Evolutionary conservation across 495 filamentous ascomycete genomes (phyloP).

Genomic region (Daldinia vernicosa): DNA sequence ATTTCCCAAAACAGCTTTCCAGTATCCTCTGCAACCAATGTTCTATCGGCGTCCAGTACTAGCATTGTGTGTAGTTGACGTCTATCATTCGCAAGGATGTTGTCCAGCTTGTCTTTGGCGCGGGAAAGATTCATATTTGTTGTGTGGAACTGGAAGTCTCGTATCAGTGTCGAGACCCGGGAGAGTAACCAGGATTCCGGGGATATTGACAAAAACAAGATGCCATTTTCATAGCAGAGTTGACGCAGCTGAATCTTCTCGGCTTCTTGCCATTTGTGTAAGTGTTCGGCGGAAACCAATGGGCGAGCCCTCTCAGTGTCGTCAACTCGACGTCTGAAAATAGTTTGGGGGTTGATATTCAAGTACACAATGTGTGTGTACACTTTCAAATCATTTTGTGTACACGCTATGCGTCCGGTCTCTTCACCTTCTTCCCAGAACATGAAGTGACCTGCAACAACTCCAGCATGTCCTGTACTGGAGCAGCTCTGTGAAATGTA

Average conservation of each 20-base stretch:
- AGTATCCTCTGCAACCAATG: slow-evolving; percentile 64
- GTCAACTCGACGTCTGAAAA: slow-evolving; percentile 48
- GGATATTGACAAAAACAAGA: slow-evolving; percentile 56
- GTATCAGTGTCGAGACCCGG: neutral
- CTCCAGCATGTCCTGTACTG: slow-evolving; percentile 48
- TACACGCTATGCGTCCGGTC: slow-evolving; percentile 50
- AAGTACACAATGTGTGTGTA: slow-evolving; percentile 73
- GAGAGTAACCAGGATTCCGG: neutral
- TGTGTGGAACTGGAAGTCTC: neutral
- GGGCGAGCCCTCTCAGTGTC: slow-evolving; percentile 56
- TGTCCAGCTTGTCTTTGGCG: neutral
- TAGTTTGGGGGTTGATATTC: slow-evolving; percentile 50
- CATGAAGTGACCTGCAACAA: slow-evolving; percentile 70
- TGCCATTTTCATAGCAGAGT: slow-evolving; percentile 58
- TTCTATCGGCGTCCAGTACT: slow-evolving; percentile 68
- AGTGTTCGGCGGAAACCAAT: slow-evolving; percentile 48
- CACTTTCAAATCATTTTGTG: slow-evolving; percentile 56
- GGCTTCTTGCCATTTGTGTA: slow-evolving; percentile 61
- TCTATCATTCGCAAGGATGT: neutral
- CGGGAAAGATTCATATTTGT: neutral
- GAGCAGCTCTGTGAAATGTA: slow-evolving; percentile 54
- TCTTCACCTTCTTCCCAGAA: slow-evolving; percentile 62
- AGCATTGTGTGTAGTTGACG: slow-evolving; percentile 54
- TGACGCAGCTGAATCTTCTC: slow-evolving; percentile 60
- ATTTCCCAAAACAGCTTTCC: slow-evolving; percentile 63